Base-by-base conservation (phyloP, 176 grass and related monocot genomes). In the Triticum monococcum region DNA sequence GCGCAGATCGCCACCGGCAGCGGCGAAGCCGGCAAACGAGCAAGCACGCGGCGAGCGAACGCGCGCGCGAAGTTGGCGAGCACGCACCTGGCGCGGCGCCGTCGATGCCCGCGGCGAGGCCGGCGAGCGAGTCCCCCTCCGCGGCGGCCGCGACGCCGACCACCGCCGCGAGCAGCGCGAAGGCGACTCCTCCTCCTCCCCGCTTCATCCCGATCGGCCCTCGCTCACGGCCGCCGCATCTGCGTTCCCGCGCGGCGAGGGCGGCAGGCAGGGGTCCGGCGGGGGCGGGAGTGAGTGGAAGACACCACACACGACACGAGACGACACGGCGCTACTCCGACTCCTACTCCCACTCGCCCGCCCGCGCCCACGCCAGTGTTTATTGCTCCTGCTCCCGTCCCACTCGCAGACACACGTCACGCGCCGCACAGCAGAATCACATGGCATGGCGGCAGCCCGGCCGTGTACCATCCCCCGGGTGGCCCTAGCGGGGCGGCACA, bases 71-170 rank as follows among this genome's bases (percentile, higher is more conserved):
- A n/a, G n/a, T n/a, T n/a, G n/a, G n/a, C n/a, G n/a, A n/a, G 7
- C 2, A 33, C 57, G 84, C 74, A 91, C 89, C 89, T 81, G 89
- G 89, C 13, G 66, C 86, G 70, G 57, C 81, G 71, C 72, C 45
- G 59, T 89, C 86, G 86, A 91, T 70, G 77, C 78, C 91, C 84
- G 12, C 54, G 4, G 74, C 83, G 83, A 91, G 41, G 36, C 75
- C 81, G 5, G 63, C 63, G 62, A 88, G 81, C 50, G 86, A 63
- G 12, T 68, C 74, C 24, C 56, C 89, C 4, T 68, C 12, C 37
- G 72, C 76, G 2, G 17, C 76, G 1, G 17, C 83, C 45, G 35
- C 68, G 24, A 43, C 60, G 28, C 2, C 46, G 36, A 6, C 76
- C 68, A 37, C 60, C 14, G 3, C 17, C 50, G 50, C 36, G 18